phyloP scores from a whole-genome alignment of 306 rosid species.

The Senna siamea region DNA sequence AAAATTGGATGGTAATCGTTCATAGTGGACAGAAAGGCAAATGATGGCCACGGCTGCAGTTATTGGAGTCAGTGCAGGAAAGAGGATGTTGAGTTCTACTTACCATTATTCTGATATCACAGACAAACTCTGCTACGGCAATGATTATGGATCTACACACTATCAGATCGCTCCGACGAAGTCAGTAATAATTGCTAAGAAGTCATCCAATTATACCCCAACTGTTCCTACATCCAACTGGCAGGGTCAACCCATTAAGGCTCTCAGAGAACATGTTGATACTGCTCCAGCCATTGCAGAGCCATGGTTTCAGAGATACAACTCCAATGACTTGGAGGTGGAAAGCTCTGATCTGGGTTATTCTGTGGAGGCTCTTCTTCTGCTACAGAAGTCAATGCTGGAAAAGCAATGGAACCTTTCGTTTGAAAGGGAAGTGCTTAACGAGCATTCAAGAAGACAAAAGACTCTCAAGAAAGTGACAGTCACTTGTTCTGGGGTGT shows the following conservation, averaged over 20 bases:
- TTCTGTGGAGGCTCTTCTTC: constrained; percentile 82
- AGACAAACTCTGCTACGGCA: constrained; percentile 61
- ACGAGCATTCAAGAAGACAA: constrained; percentile 36
- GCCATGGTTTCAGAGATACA: constrained; percentile 48
- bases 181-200: constrained; percentile 56
- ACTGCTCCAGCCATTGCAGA: constrained; percentile 50
- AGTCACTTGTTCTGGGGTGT: constrained; percentile 91
- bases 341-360: constrained; percentile 60
- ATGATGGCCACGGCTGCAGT: constrained; percentile 93
- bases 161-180: constrained; percentile 59
- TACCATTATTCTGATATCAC: constrained; percentile 71
- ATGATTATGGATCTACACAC: constrained; percentile 60
- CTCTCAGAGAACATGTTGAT: constrained; percentile 69
- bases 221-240: constrained; percentile 52
- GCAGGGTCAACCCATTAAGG: constrained; percentile 62
- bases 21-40: constrained; percentile 48
- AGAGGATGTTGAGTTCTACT: constrained; percentile 83
- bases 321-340: constrained; percentile 51
- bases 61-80: constrained; percentile 83
- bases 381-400: constrained; percentile 92
- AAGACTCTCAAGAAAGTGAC: constrained; percentile 47
- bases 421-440: constrained; percentile 51
- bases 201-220: constrained; percentile 55
- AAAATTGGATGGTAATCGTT: constrained; percentile 54
- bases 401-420: constrained; percentile 98